Conservation (phyloP, 78 protist genomes). For the Guillardia theta region DNA sequence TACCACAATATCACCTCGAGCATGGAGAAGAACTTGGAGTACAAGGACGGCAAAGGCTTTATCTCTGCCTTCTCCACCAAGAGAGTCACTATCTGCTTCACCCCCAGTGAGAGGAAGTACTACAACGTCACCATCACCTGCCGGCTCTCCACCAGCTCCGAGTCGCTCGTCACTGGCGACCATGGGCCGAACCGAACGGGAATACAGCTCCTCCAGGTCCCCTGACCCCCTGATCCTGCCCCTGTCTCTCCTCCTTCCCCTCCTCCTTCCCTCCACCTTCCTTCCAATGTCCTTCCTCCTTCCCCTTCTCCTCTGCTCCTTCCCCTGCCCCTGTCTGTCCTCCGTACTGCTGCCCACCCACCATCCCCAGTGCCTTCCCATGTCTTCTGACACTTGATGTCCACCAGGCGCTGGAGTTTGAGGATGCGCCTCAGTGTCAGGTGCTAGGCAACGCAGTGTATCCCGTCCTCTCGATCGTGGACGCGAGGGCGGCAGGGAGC, state of each 20-base stretch:
- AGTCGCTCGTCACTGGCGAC: not conserved
- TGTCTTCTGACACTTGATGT: no score
- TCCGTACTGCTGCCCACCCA: not conserved
- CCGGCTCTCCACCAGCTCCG: not conserved
- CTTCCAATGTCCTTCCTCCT: no score
- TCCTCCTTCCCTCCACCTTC: not conserved
- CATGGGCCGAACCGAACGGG: not conserved
- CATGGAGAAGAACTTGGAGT: not conserved
- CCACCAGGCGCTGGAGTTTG: no score
- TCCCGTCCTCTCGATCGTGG: not conserved
- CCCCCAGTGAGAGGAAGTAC: not conserved
- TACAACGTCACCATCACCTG: conserved; percentile 15
- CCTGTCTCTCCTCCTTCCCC: not conserved
- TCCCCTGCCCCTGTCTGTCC: not conserved
- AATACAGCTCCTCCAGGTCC: not conserved
- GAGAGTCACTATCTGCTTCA: conserved; percentile 14
- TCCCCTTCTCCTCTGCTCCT: not conserved
- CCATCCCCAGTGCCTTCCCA: not conserved
- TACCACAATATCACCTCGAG: not conserved
- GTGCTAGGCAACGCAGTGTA: conserved; percentile 1
- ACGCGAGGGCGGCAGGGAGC: not conserved
- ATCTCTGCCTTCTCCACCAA: not conserved
- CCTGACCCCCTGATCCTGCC: no score
- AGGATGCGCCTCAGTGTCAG: not conserved
- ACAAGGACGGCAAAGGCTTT: not conserved